A percentile compares a stretch with the other conserved stretches of the same genome.
Conservation (phyloP, 345 rosid species). For the Brassica rapa region DNA sequence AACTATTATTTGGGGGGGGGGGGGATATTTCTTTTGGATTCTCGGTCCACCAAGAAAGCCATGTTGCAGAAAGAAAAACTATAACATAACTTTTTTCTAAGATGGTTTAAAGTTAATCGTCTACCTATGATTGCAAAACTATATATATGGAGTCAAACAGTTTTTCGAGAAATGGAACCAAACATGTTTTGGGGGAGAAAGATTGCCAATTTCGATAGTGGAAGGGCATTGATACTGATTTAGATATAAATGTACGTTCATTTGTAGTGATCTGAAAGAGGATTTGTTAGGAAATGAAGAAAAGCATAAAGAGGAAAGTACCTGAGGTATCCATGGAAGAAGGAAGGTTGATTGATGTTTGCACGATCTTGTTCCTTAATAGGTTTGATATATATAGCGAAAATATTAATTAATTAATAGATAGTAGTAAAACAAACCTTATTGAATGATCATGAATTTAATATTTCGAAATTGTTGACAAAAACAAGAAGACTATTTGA, state of each 20-base stretch:
- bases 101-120: not conserved
- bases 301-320: slow-evolving; percentile 15
- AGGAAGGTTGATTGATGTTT: not conserved
- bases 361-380: not conserved
- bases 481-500: not conserved
- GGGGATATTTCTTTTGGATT: too few relatives aligned
- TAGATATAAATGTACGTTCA: not conserved
- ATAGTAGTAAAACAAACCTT: not conserved
- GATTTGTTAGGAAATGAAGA: slow-evolving; percentile 5
- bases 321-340: slow-evolving; percentile 26
- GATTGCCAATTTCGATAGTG: not conserved
- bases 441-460: not conserved
- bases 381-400: slow-evolving; percentile 8
- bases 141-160: not conserved
- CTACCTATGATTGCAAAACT: not conserved
- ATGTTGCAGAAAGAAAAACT: not conserved
- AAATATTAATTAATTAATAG: not conserved
- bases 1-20: too few relatives aligned
- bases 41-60: not conserved
- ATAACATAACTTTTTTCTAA: not conserved
- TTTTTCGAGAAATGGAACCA: not conserved
- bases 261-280: slow-evolving; percentile 1
- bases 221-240: not conserved
- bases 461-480: not conserved
- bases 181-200: not conserved